Conservation (phyloP, 495 filamentous ascomycete species). For the Cladorrhinum samala region DNA sequence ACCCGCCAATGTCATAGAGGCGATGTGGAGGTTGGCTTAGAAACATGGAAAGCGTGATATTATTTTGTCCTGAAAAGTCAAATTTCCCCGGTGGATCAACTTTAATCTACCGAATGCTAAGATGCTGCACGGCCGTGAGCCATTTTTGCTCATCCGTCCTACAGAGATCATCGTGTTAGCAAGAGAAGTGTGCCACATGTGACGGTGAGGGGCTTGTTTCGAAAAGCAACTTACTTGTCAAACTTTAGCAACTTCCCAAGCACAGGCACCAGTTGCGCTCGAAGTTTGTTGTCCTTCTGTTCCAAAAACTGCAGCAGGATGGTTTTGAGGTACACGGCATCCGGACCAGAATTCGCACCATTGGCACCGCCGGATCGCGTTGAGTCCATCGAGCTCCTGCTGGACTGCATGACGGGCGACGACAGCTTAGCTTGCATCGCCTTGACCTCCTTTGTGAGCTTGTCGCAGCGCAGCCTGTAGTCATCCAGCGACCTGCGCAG, state of each 20-base stretch:
- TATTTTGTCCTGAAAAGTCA: too few relatives aligned
- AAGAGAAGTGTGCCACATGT: constrained; percentile 6
- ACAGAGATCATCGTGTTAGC: constrained; percentile 6
- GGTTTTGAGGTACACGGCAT: constrained; percentile 91
- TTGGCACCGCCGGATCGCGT: constrained; percentile 42
- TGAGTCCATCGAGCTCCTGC: constrained; percentile 54
- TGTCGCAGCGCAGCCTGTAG: constrained; percentile 66
- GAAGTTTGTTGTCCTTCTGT: constrained; percentile 84
- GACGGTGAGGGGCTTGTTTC: too few relatives aligned
- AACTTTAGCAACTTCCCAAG: constrained; percentile 87
- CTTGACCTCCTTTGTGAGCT: constrained; percentile 62
- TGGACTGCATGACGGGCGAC: constrained; percentile 20
- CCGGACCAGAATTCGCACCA: constrained; percentile 39
- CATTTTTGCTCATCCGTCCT: constrained; percentile 86
- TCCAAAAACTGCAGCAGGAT: constrained; percentile 92
- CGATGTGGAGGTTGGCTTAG: too few relatives aligned
- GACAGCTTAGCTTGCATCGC: constrained; percentile 31
- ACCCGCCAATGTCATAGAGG: too few relatives aligned
- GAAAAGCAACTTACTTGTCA: constrained; percentile 63
- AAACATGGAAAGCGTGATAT: too few relatives aligned
- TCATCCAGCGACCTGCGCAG: constrained; percentile 73
- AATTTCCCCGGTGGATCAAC: too few relatives aligned
- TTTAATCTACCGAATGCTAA: constrained; percentile 24
- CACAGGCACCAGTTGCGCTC: constrained; percentile 86
- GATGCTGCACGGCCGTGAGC: constrained; percentile 64